phyloP scores from a whole-genome alignment of 192 early-diverging fungal species.

The Hyaloraphidium curvatum region DNA sequence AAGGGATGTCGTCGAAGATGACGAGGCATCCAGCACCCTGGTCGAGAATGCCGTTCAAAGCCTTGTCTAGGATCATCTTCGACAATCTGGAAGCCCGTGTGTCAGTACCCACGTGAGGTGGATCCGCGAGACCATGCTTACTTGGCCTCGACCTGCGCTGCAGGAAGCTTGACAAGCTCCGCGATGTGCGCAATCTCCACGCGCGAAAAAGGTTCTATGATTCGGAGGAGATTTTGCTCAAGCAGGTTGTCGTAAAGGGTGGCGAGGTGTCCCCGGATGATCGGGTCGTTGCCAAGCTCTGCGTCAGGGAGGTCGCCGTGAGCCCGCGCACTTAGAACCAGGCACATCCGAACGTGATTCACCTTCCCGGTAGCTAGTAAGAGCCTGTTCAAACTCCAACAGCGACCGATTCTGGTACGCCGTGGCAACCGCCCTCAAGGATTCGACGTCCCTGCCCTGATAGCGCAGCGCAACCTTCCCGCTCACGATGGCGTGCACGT shows the following conservation, averaged over 20 bases:
- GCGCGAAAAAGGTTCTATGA: slow-evolving; percentile 95
- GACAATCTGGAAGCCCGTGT: slow-evolving; percentile 31
- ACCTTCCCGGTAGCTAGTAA: slow-evolving; percentile 72
- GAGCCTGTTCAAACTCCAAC: slow-evolving; percentile 80
- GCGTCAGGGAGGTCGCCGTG: background rate
- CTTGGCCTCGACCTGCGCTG: slow-evolving; percentile 86
- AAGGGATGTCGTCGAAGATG: slow-evolving; percentile 75
- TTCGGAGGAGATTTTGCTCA: slow-evolving; percentile 87
- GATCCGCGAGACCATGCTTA: slow-evolving; percentile 2
- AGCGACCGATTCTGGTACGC: slow-evolving; percentile 96
- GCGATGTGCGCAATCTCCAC: slow-evolving; percentile 95
- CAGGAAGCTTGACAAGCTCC: slow-evolving; percentile 76
- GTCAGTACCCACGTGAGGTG: background rate
- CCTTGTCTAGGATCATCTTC: slow-evolving; percentile 98
- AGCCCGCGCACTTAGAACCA: slow-evolving; percentile 3
- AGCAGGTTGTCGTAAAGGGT: slow-evolving; percentile 88
- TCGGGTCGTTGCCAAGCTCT: slow-evolving; percentile 82
- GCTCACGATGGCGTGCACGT: slow-evolving; percentile 77
- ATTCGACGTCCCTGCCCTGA: slow-evolving; percentile 69
- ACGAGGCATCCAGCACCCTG: slow-evolving; percentile 91
- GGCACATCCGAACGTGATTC: background rate
- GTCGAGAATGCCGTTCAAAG: slow-evolving; percentile 85
- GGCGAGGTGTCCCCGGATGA: slow-evolving; percentile 80
- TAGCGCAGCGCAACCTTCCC: slow-evolving; percentile 82
- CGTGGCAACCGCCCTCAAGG: slow-evolving; percentile 82